Conservation (phyloP, 106 monocot genomes). For the Apostasia ramifera region DNA sequence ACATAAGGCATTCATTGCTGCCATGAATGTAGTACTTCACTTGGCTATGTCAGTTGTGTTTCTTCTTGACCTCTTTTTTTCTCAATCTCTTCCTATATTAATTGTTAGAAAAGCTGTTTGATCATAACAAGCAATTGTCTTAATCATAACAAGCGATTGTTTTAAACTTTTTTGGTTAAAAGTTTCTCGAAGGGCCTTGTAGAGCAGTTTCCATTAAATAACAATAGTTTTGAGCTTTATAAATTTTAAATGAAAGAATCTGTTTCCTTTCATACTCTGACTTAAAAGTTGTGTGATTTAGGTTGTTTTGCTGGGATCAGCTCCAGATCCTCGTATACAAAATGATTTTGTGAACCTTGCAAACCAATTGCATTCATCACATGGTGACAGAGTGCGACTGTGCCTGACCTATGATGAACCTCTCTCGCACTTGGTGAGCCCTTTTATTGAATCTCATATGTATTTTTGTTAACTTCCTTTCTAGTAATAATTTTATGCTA, state of each 20-base stretch:
- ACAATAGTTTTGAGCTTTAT: not conserved
- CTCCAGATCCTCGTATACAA: conserved; percentile 92
- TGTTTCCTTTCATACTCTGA: not conserved
- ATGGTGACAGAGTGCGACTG: conserved; percentile 55
- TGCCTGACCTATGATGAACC: conserved; percentile 92
- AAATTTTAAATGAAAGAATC: not conserved
- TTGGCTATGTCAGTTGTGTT: too few species aligned
- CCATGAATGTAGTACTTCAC: too few species aligned
- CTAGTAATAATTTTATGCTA: not conserved
- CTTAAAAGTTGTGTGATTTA: conserved; percentile 4
- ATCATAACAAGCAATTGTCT: too few species aligned
- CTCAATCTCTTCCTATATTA: too few species aligned
- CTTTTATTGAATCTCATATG: not conserved
- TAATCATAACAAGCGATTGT: too few species aligned
- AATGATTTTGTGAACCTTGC: conserved; percentile 78
- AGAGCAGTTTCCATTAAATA: not conserved
- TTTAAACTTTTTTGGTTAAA: not conserved
- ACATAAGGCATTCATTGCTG: too few species aligned
- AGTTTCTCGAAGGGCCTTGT: not conserved
- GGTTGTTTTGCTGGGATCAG: conserved; percentile 94
- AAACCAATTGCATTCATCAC: conserved; percentile 79
- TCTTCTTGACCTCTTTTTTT: too few species aligned
- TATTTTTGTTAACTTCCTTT: conserved; percentile 3
- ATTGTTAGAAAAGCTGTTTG: too few species aligned
- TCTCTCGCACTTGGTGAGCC: conserved; percentile 87